Conservation (phyloP, 768 basidiomycete genomes). For the Phylloporus sp. region DNA sequence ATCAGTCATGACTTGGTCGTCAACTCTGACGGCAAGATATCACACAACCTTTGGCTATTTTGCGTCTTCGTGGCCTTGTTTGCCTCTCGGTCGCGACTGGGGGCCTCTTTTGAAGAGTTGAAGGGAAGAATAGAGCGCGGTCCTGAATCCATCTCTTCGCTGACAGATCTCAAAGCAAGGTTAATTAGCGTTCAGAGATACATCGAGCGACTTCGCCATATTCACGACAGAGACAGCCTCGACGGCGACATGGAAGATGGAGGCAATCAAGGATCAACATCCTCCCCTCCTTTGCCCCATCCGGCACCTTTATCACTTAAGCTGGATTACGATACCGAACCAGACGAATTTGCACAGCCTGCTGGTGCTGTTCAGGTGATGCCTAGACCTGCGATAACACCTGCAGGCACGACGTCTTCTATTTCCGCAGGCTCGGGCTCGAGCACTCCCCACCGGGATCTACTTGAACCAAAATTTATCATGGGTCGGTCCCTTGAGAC, state of each 20-base stretch:
- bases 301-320: constrained; percentile 5
- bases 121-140: constrained; percentile 10
- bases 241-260: constrained; percentile 17
- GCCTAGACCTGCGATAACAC: constrained; percentile 5
- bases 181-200: constrained; percentile 24
- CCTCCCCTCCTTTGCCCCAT: constrained; percentile 21
- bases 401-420: background rate
- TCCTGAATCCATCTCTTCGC: constrained; percentile 9
- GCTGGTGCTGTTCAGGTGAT: background rate
- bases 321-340: constrained; percentile 19
- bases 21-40: constrained; percentile 49
- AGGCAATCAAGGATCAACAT: constrained; percentile 22
- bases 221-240: constrained; percentile 12
- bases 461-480: background rate
- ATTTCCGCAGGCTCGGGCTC: constrained; percentile 7
- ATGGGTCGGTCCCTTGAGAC: background rate
- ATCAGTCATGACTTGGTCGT: constrained; percentile 31
- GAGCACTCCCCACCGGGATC: background rate
- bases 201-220: constrained; percentile 16
- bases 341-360: constrained; percentile 12
- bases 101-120: constrained; percentile 14
- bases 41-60: constrained; percentile 46
- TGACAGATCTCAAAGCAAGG: constrained; percentile 21
- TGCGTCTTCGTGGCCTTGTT: constrained; percentile 31
- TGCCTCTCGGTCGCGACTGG: constrained; percentile 9